Percentiles rank a stretch among this genome's conserved stretches.
These are phyloP conservation scores for Pythium folliculosum DNA, from an alignment of 352 stramenopile species.

Conservation along the genomic window DNA sequence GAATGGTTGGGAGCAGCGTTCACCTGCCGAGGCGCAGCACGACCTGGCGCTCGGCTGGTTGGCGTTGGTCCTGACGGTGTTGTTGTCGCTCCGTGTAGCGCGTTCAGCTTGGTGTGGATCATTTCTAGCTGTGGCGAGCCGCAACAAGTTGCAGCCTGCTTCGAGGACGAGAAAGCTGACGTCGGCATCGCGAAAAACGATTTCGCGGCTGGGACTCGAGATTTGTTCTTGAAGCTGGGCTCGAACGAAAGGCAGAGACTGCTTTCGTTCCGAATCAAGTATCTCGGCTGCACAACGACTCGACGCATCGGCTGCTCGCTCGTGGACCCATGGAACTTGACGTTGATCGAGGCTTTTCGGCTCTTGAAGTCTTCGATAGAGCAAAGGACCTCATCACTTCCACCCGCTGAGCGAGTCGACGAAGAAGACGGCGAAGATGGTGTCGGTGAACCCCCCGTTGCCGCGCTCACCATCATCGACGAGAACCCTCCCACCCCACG, in stretches of 20 bases:
- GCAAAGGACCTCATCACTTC: constrained; percentile 41
- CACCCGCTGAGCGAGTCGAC: constrained; percentile 7
- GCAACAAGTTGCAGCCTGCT: constrained; percentile 49
- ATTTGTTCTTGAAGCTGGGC: constrained; percentile 49
- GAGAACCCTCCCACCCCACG: constrained; percentile 10
- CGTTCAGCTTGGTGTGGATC: constrained; percentile 76
- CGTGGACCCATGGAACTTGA: constrained; percentile 56
- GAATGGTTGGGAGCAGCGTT: constrained; percentile 7
- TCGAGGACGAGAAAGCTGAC: constrained; percentile 37
- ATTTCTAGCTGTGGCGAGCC: constrained; percentile 62
- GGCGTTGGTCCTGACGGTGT: constrained; percentile 23
- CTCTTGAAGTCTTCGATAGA: constrained; percentile 60
- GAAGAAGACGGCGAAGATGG: constrained; percentile 13
- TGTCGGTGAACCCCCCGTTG: neutral
- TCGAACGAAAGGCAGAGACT: constrained; percentile 54
- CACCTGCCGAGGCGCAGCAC: neutral
- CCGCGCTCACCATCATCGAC: constrained; percentile 20
- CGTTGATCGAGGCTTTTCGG: constrained; percentile 59
- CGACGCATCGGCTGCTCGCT: constrained; percentile 46
- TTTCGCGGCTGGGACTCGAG: constrained; percentile 59
- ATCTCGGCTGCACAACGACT: constrained; percentile 67
- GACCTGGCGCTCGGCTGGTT: neutral
- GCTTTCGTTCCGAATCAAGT: constrained; percentile 66
- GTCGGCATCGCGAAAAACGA: constrained; percentile 59
- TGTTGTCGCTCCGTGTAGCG: constrained; percentile 47